phyloP scores from a whole-genome alignment of 2,329 filamentous ascomycete species.

The Hypoxylon sp. region DNA sequence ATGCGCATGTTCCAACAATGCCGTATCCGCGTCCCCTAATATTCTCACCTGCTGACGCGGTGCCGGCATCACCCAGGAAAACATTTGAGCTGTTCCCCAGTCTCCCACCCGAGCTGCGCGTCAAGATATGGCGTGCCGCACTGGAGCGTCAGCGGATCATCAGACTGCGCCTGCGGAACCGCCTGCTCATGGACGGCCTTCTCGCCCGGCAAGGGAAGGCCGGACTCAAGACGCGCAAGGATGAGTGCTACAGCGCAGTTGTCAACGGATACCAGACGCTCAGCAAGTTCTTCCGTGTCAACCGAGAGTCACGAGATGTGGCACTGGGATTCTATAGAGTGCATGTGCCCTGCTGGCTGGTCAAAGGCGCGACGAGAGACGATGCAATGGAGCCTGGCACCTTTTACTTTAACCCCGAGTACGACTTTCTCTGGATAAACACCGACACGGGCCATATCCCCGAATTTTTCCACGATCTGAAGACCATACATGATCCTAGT shows the following conservation, averaged over 20 bases:
- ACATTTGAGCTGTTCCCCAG: slow-evolving; percentile 13
- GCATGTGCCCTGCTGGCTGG: slow-evolving; percentile 28
- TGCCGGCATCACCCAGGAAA: too few relatives aligned
- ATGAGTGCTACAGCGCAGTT: slow-evolving; percentile 8
- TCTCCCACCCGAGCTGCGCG: slow-evolving; percentile 24
- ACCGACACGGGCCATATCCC: not conserved
- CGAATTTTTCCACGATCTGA: slow-evolving; percentile 33
- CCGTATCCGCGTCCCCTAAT: not conserved
- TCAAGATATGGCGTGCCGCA: slow-evolving; percentile 25
- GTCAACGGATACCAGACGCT: slow-evolving; percentile 7
- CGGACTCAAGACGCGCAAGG: not conserved
- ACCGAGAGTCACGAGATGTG: slow-evolving; percentile 21
- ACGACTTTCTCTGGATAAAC: slow-evolving; percentile 25
- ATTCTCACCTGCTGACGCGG: not conserved
- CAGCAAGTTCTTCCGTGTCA: slow-evolving; percentile 36
- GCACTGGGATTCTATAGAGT: slow-evolving; percentile 31
- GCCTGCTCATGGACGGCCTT: not conserved
- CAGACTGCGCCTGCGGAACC: slow-evolving; percentile 6
- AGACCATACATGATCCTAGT: slow-evolving; percentile 30
- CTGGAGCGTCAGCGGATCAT: slow-evolving; percentile 27
- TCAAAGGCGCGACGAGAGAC: not conserved
- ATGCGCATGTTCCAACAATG: not conserved
- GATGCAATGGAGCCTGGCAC: slow-evolving; percentile 2
- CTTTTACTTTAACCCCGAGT: slow-evolving; percentile 36
- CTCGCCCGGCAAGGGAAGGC: not conserved